Evolutionary conservation across 495 filamentous ascomycete genomes (phyloP).

Genomic region (Daldinia loculata): DNA sequence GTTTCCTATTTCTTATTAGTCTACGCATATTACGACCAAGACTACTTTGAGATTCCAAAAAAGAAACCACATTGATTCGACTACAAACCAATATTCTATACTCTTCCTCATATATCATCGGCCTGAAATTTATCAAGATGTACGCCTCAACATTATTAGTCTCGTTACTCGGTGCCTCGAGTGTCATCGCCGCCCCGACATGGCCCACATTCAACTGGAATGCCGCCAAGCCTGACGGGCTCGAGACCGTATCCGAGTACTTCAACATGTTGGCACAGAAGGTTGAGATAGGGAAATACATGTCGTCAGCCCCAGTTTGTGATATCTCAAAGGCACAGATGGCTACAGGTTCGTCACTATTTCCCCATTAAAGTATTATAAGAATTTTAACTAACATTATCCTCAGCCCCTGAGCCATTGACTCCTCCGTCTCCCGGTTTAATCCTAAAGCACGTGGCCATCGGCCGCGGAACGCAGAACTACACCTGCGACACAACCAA

Average conservation of each 20-base stretch:
- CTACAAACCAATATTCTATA: constrained; percentile 8
- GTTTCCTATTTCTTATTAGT: constrained; percentile 46
- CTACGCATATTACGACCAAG: constrained; percentile 38
- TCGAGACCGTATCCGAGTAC: constrained; percentile 59
- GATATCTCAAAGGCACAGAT: constrained; percentile 60
- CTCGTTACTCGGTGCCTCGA: constrained; percentile 56
- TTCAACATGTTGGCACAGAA: constrained; percentile 62
- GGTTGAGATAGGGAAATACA: constrained; percentile 51
- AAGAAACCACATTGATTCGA: constrained; percentile 35
- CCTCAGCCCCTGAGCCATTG: constrained; percentile 56
- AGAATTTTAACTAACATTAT: constrained; percentile 36
- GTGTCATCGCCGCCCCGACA: constrained; percentile 58
- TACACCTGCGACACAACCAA: constrained; percentile 79
- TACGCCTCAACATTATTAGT: constrained; percentile 54
- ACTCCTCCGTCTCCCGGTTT: constrained; percentile 66
- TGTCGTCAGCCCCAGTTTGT: constrained; percentile 55
- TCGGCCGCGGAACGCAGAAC: constrained; percentile 92
- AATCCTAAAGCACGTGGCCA: constrained; percentile 74
- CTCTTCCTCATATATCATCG: constrained; percentile 24
- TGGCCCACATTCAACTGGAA: constrained; percentile 51
- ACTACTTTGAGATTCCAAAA: constrained; percentile 31
- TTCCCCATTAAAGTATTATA: background rate
- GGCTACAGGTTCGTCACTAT: constrained; percentile 52
- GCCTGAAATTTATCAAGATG: constrained; percentile 50
- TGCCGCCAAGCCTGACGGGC: constrained; percentile 47